These are phyloP conservation scores for Prunus padus DNA, from an alignment of 306 rosid species.

Conservation along the genomic window DNA sequence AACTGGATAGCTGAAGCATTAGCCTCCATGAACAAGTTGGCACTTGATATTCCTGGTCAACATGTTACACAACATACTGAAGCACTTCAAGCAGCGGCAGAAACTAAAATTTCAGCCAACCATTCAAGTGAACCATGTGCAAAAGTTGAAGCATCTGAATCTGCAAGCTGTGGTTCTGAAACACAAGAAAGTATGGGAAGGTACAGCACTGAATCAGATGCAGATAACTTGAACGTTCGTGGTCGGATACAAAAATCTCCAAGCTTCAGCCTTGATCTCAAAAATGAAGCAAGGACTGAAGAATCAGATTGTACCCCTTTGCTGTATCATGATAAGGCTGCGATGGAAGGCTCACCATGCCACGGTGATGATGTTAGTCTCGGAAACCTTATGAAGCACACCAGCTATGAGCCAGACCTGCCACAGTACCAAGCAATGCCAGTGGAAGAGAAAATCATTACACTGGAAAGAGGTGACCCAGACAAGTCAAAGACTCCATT, in stretches of 20 bases:
- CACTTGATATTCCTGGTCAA: slow-evolving; percentile 25
- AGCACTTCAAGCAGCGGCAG: slow-evolving; percentile 28
- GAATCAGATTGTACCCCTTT: slow-evolving; percentile 67
- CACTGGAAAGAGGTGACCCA: slow-evolving; percentile 61
- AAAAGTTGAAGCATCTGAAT: slow-evolving; percentile 11
- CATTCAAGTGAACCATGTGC: slow-evolving; percentile 19
- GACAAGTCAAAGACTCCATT: slow-evolving; percentile 54
- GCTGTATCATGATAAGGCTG: slow-evolving; percentile 42
- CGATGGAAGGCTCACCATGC: slow-evolving; percentile 28
- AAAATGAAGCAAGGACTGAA: slow-evolving; percentile 35
- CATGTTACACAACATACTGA: slow-evolving; percentile 25
- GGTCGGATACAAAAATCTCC: slow-evolving; percentile 69
- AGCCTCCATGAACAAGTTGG: slow-evolving; percentile 33
- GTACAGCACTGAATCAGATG: slow-evolving; percentile 64
- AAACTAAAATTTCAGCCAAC: slow-evolving; percentile 30
- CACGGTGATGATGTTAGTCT: slow-evolving; percentile 19
- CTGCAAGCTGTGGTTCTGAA: slow-evolving; percentile 40
- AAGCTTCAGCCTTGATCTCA: slow-evolving; percentile 72
- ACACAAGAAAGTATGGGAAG: slow-evolving; percentile 50
- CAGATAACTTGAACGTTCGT: slow-evolving; percentile 43
- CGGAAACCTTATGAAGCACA: slow-evolving; percentile 21
- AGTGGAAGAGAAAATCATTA: slow-evolving; percentile 57
- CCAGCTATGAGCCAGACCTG: slow-evolving; percentile 22
- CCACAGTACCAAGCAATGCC: slow-evolving; percentile 28
- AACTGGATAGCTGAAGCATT: slow-evolving; percentile 30